A percentile compares a stretch with the other conserved stretches of the same genome.
These are phyloP conservation scores for Turnera subulata DNA, from an alignment of 345 rosid species.

Conservation along the genomic window DNA sequence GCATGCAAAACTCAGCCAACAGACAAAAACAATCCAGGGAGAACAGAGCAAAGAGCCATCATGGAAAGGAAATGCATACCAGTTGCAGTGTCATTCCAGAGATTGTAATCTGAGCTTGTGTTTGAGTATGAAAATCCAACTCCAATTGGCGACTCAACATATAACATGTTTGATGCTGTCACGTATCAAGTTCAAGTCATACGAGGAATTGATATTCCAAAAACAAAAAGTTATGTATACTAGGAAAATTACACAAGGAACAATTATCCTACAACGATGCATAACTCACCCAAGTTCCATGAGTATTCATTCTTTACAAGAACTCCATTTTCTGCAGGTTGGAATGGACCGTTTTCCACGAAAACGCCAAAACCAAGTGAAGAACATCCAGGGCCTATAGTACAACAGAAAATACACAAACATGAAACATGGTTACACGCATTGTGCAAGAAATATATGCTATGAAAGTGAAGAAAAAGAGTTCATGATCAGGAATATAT, in stretches of 20 bases:
- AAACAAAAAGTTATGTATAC: no score
- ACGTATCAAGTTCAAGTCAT: neutral
- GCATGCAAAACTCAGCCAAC: neutral
- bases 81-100: constrained; percentile 21
- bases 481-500: neutral
- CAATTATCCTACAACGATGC: no score
- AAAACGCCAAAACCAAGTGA: constrained; percentile 37
- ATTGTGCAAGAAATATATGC: neutral
- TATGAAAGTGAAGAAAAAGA: neutral
- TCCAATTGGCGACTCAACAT: constrained; percentile 28
- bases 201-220: no score
- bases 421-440: neutral
- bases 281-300: constrained; percentile 24
- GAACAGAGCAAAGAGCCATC: neutral
- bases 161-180: constrained; percentile 31
- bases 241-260: no score
- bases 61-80: neutral
- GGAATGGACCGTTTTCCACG: constrained; percentile 37
- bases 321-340: constrained; percentile 25
- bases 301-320: constrained; percentile 32
- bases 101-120: constrained; percentile 19
- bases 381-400: constrained; percentile 38
- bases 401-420: neutral
- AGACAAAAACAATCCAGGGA: neutral
- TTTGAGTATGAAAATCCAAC: constrained; percentile 34